These are phyloP conservation scores for Chenopodium berlandieri DNA, from an alignment of 148 eudicot genomes.

Conservation along the genomic window DNA sequence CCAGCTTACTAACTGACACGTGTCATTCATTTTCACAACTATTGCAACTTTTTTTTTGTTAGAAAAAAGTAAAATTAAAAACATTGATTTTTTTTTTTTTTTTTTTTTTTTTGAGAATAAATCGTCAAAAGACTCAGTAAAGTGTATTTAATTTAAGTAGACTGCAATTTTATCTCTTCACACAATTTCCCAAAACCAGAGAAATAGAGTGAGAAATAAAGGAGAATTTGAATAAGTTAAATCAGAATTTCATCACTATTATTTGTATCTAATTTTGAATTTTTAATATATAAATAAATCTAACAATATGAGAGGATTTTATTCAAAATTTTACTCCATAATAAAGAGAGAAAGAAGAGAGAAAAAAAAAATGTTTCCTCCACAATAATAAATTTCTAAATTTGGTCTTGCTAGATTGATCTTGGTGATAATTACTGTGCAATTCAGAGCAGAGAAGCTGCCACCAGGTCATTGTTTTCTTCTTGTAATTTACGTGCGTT, in stretches of 20 bases:
- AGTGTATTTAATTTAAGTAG: constrained; percentile 3
- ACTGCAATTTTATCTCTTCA: constrained; percentile 6
- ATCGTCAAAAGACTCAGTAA: constrained; percentile 4
- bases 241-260: not conserved
- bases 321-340: no score
- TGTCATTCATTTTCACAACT: not conserved
- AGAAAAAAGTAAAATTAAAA: no score
- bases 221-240: not conserved
- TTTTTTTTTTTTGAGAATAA: not conserved
- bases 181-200: constrained; percentile 37
- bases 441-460: constrained; percentile 3
- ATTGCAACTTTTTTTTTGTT: not conserved
- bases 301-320: no score
- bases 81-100: not conserved
- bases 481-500: not conserved
- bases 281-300: no score
- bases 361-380: constrained; percentile 18
- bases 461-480: constrained; percentile 17
- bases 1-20: constrained; percentile 7
- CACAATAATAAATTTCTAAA: not conserved
- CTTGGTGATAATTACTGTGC: constrained; percentile 27
- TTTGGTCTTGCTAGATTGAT: constrained; percentile 18
- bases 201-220: constrained; percentile 2
- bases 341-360: constrained; percentile 10
- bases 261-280: not conserved